Evolutionary conservation across 1,139 yeast species (phyloP).

Genomic region (Pichia cactophila): DNA sequence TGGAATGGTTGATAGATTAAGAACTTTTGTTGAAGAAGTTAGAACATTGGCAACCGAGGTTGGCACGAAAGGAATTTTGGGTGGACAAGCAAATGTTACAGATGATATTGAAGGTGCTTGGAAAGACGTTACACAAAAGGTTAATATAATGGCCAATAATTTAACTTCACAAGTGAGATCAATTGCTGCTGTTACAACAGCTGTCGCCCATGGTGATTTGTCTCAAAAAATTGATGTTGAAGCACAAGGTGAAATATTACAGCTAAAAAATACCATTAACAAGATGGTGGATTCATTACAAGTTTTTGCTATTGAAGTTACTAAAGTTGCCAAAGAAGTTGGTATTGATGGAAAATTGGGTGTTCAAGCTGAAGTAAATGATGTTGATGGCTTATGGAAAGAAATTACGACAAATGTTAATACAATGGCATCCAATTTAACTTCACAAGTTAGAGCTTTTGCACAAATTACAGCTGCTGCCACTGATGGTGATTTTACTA

Average conservation of each 20-base stretch:
- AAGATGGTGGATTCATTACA: conserved; percentile 90
- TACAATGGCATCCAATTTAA: conserved; percentile 86
- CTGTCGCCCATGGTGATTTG: conserved; percentile 86
- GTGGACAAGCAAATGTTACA: conserved; percentile 87
- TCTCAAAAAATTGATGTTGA: conserved; percentile 83
- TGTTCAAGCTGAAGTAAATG: conserved; percentile 84
- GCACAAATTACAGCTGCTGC: conserved; percentile 93
- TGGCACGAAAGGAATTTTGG: conserved; percentile 82
- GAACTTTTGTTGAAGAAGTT: conserved; percentile 82
- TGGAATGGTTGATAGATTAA: conserved; percentile 84
- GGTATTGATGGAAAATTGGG: conserved; percentile 91
- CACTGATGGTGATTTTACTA: conserved; percentile 85
- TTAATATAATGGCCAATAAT: conserved; percentile 83
- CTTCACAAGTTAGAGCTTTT: conserved; percentile 88
- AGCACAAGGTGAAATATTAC: conserved; percentile 81
- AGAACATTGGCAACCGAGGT: conserved; percentile 83
- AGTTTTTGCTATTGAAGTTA: conserved; percentile 80
- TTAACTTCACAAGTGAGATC: conserved; percentile 84
- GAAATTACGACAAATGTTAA: conserved; percentile 90
- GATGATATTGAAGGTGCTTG: conserved; percentile 84
- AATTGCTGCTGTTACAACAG: conserved; percentile 85
- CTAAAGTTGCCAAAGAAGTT: conserved; percentile 85
- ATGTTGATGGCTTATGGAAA: conserved; percentile 88
- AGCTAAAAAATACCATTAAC: conserved; percentile 71
- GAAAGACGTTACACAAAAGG: conserved; percentile 87